Evolutionary conservation across 2,329 filamentous ascomycete genomes (phyloP).

Genomic region (Hirsutella rhossiliensis): DNA sequence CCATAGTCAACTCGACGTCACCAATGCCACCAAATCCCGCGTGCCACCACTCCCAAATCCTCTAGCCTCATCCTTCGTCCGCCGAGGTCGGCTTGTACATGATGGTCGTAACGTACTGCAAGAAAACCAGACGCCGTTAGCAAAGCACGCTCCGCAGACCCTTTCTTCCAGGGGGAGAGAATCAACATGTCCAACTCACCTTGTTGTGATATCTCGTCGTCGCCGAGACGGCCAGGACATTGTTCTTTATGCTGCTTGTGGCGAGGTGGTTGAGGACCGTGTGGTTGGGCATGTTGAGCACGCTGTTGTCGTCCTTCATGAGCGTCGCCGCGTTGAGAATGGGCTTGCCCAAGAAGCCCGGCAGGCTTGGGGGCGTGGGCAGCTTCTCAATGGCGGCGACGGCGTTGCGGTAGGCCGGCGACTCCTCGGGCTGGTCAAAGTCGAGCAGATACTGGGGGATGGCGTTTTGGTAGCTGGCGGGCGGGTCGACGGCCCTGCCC

Average conservation of each 20-base stretch:
- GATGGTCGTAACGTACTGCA: constrained; percentile 89
- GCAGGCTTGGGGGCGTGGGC: constrained; percentile 73
- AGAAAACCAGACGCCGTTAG: neutral
- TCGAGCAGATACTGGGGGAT: constrained; percentile 81
- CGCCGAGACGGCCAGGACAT: constrained; percentile 85
- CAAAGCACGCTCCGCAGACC: neutral
- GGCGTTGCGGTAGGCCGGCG: constrained; percentile 60
- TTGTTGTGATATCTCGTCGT: constrained; percentile 98
- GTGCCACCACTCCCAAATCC: too few relatives aligned
- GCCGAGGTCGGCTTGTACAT: constrained; percentile 80
- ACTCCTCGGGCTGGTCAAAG: constrained; percentile 75
- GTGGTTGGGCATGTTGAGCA: constrained; percentile 93
- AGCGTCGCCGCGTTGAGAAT: constrained; percentile 85
- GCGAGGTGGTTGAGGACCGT: constrained; percentile 93
- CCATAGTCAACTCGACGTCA: neutral
- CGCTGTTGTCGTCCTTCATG: constrained; percentile 96
- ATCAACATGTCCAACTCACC: constrained; percentile 32
- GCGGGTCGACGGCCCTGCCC: constrained; percentile 43
- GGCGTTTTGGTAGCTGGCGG: constrained; percentile 53
- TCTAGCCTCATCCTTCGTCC: constrained; percentile 27
- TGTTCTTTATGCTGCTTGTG: constrained; percentile 96
- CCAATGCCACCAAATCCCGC: neutral
- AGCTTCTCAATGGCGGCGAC: constrained; percentile 64
- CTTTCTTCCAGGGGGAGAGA: neutral
- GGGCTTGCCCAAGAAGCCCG: constrained; percentile 84